Evolutionary conservation across 1,284 basidiomycete genomes (phyloP).

Genomic region (Puccinia brachypodii): DNA sequence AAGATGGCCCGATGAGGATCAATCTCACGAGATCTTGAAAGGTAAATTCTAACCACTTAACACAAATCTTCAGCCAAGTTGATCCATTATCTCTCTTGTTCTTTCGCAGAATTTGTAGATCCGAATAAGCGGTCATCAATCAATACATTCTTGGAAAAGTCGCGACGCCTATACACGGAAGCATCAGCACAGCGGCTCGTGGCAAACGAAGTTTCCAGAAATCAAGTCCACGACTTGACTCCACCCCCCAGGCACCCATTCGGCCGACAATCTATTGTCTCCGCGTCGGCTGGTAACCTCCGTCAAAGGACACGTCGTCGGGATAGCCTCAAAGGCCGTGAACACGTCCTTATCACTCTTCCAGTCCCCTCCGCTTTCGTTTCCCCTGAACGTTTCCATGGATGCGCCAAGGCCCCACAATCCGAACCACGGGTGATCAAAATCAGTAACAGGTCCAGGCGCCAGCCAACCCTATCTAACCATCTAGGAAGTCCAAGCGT

Average conservation of each 20-base stretch:
- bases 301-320: background rate
- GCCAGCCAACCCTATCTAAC: slow-evolving; percentile 6
- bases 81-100: background rate
- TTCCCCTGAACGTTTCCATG: slow-evolving; percentile 34
- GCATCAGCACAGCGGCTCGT: background rate
- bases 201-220: background rate
- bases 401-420: background rate
- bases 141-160: slow-evolving; percentile 21
- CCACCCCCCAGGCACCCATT: slow-evolving; percentile 40
- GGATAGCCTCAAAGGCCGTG: background rate
- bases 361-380: slow-evolving; percentile 46
- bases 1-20: slow-evolving; percentile 34
- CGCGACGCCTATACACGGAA: slow-evolving; percentile 1
- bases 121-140: slow-evolving; percentile 7
- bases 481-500: background rate
- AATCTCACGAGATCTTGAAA: slow-evolving; percentile 1
- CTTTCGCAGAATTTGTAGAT: slow-evolving; percentile 22
- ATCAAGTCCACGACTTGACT: slow-evolving; percentile 5
- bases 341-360: slow-evolving; percentile 9
- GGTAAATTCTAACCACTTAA: background rate
- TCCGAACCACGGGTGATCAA: slow-evolving; percentile 18
- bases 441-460: background rate
- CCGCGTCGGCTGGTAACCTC: background rate
- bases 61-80: background rate
- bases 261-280: background rate